Evolutionary conservation across 1,139 yeast genomes (phyloP).

Genomic region (Scheffersomyces parashehatae): DNA sequence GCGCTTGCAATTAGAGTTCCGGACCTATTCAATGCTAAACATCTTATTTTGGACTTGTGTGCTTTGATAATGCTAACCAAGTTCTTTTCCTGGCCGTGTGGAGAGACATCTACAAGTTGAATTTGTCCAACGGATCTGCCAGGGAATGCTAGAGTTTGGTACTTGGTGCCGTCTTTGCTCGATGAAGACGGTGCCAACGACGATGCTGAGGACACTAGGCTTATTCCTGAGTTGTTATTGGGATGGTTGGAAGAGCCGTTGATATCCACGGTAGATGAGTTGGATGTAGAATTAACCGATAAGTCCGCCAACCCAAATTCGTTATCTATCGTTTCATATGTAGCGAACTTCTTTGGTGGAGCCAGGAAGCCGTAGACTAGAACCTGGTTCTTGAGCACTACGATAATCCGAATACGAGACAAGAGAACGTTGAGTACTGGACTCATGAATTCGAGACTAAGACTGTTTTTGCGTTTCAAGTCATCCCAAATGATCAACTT

Average conservation of each 20-base stretch:
- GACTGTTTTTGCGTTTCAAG: slow-evolving; percentile 71
- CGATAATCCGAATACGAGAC: slow-evolving; percentile 74
- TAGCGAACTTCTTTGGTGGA: slow-evolving; percentile 69
- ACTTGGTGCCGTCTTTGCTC: slow-evolving; percentile 24
- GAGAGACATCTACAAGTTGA: slow-evolving; percentile 71
- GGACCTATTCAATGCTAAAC: slow-evolving; percentile 66
- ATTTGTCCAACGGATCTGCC: slow-evolving; percentile 71
- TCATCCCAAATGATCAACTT: slow-evolving; percentile 91
- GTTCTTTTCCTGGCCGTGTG: slow-evolving; percentile 60
- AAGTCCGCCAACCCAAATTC: slow-evolving; percentile 70
- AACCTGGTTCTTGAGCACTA: slow-evolving; percentile 66
- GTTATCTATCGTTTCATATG: slow-evolving; percentile 73
- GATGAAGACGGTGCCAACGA: slow-evolving; percentile 9
- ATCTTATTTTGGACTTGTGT: slow-evolving; percentile 70
- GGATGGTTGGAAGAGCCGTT: neutral
- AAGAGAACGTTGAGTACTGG: slow-evolving; percentile 74
- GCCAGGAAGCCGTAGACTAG: slow-evolving; percentile 78
- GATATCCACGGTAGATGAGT: slow-evolving; percentile 1
- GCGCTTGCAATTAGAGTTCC: slow-evolving; percentile 88
- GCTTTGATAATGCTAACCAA: slow-evolving; percentile 78
- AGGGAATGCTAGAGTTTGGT: slow-evolving; percentile 71
- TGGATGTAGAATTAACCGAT: slow-evolving; percentile 31
- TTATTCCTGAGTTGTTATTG: slow-evolving; percentile 1
- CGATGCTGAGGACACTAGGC: slow-evolving; percentile 15
- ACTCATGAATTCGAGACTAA: slow-evolving; percentile 70